phyloP scores from a whole-genome alignment of 148 eudicot species.

The Hydrangea macrophylla region DNA sequence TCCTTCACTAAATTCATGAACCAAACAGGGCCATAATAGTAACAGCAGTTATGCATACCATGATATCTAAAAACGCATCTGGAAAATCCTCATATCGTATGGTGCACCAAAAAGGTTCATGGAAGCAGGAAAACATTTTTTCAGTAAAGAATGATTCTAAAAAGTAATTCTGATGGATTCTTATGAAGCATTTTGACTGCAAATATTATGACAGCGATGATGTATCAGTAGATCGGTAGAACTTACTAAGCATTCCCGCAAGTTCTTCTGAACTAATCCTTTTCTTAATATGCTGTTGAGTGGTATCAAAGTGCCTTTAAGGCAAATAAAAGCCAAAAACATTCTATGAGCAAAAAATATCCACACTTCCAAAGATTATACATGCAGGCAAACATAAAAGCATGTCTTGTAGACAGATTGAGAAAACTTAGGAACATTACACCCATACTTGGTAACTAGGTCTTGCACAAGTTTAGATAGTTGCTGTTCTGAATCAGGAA shows the following conservation, averaged over 20 bases:
- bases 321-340: slow-evolving; percentile 13
- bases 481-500: slow-evolving; percentile 81
- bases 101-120: neutral
- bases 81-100: neutral
- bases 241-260: slow-evolving; percentile 71
- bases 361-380: neutral
- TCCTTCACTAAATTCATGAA: too few species aligned
- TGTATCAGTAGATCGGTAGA: neutral
- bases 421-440: neutral
- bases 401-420: neutral
- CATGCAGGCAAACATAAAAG: slow-evolving; percentile 6
- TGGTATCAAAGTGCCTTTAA: slow-evolving; percentile 86
- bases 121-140: neutral
- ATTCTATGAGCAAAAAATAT: slow-evolving; percentile 2
- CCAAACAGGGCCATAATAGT: too few species aligned
- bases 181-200: neutral
- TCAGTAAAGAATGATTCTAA: neutral
- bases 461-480: slow-evolving; percentile 70
- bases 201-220: too few species aligned
- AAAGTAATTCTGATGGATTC: neutral
- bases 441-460: slow-evolving; percentile 57
- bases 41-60: neutral
- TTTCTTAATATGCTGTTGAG: slow-evolving; percentile 44
- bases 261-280: slow-evolving; percentile 50
- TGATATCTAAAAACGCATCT: neutral